Base-by-base conservation (phyloP, 768 basidiomycete species). In the Paxillus ammoniavirescens region DNA sequence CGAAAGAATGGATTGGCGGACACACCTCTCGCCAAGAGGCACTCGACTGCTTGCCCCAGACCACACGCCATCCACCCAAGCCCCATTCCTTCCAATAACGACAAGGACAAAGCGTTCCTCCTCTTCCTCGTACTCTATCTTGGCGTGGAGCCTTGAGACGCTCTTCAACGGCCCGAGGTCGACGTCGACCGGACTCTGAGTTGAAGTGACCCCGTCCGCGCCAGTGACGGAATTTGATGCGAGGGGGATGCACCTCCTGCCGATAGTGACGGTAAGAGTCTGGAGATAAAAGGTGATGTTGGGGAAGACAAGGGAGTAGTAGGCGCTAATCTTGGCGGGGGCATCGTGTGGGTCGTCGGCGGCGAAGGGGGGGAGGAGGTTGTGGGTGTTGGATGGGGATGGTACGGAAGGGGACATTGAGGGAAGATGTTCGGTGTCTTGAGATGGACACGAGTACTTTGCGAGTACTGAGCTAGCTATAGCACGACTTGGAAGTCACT, bases 11-110 rank as follows among this genome's bases (percentile, higher is more conserved):
- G 36, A 35, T 12, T 31, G 8, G 33, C 6, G 44, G 26, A 70
- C 77, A 47, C 54, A 93, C 96, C 91, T 81, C 68, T 93, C 91
- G 36, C 86, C 78, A 18, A 99, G 75, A 30, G 89, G 82, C n/a
- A 93, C 89, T 55, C 86, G 83, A 55, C 89, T 87, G 14, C 95
- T 93, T 59, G 90, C 87, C 10, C 88, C 89, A 46, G 86, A 86
- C 91, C 95, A 99, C n/a, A 91, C 84, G 30, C 94, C 95, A 59
- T 98, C 94, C 5, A 99, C 93, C 89, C 95, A 98, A 15, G 94
- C 94, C 12, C 97, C 97, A 63, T 99, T 98, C 54, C 97, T 79
- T n/a, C 97, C 97, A 36, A 92, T 80, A 36, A 99, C 95, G 55
- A 86, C 84, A 35, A 99, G 81, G 14, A 91, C 85, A 67, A 95